Evolutionary conservation across 2,329 filamentous ascomycete genomes (phyloP).

Genomic region (Arthrobotrys entomopaga): DNA sequence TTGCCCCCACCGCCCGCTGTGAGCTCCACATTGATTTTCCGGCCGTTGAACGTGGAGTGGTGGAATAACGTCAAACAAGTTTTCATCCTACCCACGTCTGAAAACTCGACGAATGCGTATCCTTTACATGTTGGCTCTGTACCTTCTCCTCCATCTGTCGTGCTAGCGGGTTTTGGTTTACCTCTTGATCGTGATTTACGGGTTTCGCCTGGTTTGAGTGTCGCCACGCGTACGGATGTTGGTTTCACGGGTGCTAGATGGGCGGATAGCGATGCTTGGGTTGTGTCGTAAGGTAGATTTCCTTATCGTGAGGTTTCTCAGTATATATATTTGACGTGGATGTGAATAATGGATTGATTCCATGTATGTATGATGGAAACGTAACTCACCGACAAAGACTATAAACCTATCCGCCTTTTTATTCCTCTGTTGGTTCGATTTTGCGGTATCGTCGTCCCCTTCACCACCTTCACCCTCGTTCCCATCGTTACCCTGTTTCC

Average conservation of each 20-base stretch:
- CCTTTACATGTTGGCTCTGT: slow-evolving; percentile 70
- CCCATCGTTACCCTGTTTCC: not conserved
- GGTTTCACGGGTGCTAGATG: slow-evolving; percentile 84
- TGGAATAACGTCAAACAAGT: slow-evolving; percentile 90
- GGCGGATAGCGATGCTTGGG: slow-evolving; percentile 72
- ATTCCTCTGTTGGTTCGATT: not conserved
- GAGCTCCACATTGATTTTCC: slow-evolving; percentile 91
- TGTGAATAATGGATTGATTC: not conserved
- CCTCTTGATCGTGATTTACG: slow-evolving; percentile 13
- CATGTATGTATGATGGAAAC: no score
- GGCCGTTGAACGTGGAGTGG: slow-evolving; percentile 76
- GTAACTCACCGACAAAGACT: slow-evolving; percentile 65
- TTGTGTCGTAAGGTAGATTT: slow-evolving; percentile 88
- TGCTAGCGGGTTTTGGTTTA: slow-evolving; percentile 13
- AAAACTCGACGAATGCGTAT: slow-evolving; percentile 89
- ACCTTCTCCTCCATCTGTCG: not conserved
- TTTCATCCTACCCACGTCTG: slow-evolving; percentile 85
- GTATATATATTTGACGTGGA: not conserved
- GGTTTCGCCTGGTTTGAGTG: slow-evolving; percentile 71
- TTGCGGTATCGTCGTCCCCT: not conserved
- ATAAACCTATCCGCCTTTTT: slow-evolving; percentile 23
- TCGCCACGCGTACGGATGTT: slow-evolving; percentile 76
- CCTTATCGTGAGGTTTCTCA: slow-evolving; percentile 64
- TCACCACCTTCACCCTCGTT: slow-evolving; percentile 11
- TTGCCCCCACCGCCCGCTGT: slow-evolving; percentile 90